Evolutionary conservation across 352 stramenopile species (phyloP), one percentile per base, ranked within the genome.

Genomic region (Pythium aphanidermatum): DNA sequence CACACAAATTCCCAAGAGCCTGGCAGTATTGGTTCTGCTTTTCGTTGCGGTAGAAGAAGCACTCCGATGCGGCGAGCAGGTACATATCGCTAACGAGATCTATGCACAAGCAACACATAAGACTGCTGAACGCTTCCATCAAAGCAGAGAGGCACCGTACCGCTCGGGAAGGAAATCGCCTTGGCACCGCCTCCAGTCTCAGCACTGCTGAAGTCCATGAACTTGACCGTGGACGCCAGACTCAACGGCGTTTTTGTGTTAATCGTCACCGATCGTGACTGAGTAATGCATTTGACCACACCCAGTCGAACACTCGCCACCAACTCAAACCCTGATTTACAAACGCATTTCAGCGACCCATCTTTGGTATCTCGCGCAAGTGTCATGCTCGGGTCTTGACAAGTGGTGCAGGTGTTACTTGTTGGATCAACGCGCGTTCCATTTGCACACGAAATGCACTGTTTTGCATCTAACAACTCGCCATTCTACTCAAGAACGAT

Each of bases 1-100:
- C 89, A 43, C 94, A 98, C 12, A 98, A 51, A 52, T 97, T 98
- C 10, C 79, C 83, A 5, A 98, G 71, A 5, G 70, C 64, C 55
- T 97, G 89, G 44, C 92, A 98, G 40, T 79, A 84, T 25, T 33
- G 47, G 16, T 74, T 75, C 32, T 90, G 70, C 32, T 63, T 60
- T 19, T 82, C 70, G 24, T 40, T 80, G 25, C 70, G 56, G 55
- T 95, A 96, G 51, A 89, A 95, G 55, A 95, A 95, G 42, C 92
- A 98, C 3, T 74, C 65, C n/a, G 55, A 77, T 13, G 77, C 74
- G 6, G 80, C 72, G 26, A 76, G 51, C 26, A 76, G 45, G 49
- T 89, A 95, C 7, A 83, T 66, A 46, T 97, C 89, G 34, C 88
- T 60, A 10, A 95, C 72, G 1, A 95, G 51, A 23, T 70, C 83